Evolutionary conservation across 441 rosid genomes (phyloP), one percentile per base, ranked within the genome.

Genomic region (Populus hybrid): DNA sequence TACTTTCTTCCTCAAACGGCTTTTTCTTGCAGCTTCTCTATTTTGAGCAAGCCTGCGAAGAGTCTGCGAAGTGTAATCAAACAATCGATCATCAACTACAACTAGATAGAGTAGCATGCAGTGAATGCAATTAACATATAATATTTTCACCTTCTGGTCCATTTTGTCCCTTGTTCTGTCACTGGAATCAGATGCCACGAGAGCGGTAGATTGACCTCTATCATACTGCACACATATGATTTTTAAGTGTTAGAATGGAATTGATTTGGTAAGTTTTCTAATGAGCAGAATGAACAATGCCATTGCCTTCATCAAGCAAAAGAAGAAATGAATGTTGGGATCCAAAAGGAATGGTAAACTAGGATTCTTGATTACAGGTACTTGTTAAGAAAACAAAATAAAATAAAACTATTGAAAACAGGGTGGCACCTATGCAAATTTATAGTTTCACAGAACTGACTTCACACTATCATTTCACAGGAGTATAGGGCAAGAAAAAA

Each of bases 21-120:
- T 97, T 87, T 97, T 97, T 81, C 99, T 91, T 69, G 99, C 99
- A 65, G 99, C 99, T 86, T 97, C 99, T 64, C 99, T 96, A 86
- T 97, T 97, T 86, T 97, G 99, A 85, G 99, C 99, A 64, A 97
- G 99, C 83, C 99, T 90, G 71, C 99, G 98, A 80, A 94, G 92
- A 33, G 98, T 93, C 99, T 97, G 92, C 79, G 78, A 68, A 82
- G 84, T 76, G 80, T 80, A 76, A 80, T 35, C 73, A 78, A 73
- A 71, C 75, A 77, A 84, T 75, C 69, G 4, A 28, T 26, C 77
- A 82, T 77, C 66, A 75, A 82, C 71, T 7, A 79, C 21, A 70
- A 69, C 6, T 72, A 38, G 21, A 53, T 36, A 70, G 2, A 23
- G 70, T 72, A 63, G 78, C 14, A 59, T 64, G 68, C 59, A 36